Percentiles rank a stretch among this genome's conserved stretches.
Evolutionary conservation across 2,329 filamentous ascomycete genomes (phyloP).

Genomic region (Elsinoe fawcettii): DNA sequence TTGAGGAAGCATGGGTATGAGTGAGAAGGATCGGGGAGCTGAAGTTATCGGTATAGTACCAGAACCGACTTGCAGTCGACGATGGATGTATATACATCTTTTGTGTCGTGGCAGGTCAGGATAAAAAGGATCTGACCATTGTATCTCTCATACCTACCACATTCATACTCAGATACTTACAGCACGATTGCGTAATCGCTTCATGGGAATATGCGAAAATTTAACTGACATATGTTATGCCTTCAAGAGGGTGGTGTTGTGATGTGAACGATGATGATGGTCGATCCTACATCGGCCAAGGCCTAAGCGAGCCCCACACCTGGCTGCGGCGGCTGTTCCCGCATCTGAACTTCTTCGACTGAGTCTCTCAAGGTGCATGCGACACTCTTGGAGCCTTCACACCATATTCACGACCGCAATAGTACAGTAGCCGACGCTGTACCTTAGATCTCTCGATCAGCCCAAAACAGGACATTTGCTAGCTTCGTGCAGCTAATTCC

Average conservation of each 20-base stretch:
- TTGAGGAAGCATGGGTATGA: slow-evolving; percentile 18
- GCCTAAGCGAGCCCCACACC: slow-evolving; percentile 8
- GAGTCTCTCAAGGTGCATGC: neutral
- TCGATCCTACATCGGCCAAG: slow-evolving; percentile 4
- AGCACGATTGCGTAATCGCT: neutral
- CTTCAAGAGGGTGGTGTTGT: too few species aligned
- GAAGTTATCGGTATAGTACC: neutral
- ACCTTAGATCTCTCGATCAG: neutral
- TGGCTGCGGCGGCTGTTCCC: neutral
- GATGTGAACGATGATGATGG: neutral
- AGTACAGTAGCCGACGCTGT: neutral
- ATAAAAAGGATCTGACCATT: neutral
- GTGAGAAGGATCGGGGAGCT: neutral
- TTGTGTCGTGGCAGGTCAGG: too few species aligned
- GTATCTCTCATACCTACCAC: too few species aligned
- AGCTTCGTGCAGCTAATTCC: slow-evolving; percentile 2
- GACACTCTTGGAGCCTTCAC: neutral
- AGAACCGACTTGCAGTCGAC: too few species aligned
- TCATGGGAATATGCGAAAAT: too few species aligned
- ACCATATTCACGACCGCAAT: neutral
- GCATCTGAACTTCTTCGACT: slow-evolving; percentile 10
- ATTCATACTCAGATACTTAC: neutral
- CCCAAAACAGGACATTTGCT: neutral
- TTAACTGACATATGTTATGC: too few species aligned
- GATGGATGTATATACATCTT: too few species aligned